Base-by-base conservation (phyloP, 2,329 filamentous ascomycete genomes). In the Mollisiaceae sp. region DNA sequence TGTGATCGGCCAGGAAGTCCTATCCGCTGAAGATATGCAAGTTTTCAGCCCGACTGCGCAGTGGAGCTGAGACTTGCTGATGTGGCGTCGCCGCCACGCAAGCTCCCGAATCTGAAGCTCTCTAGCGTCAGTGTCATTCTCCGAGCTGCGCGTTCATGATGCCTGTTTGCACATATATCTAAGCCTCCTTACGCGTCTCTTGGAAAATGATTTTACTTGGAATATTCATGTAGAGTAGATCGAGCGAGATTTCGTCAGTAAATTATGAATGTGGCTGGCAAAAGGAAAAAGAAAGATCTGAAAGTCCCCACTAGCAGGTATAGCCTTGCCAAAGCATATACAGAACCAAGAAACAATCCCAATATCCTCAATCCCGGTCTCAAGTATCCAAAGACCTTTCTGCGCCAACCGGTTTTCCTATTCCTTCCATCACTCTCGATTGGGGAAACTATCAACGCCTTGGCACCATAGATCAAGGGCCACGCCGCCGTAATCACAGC, bases 211-310 rank as follows among this genome's bases (percentile, higher is more conserved):
- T 32, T 32, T 32, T 32, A 9, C 45, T 24, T 50, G 4, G 45
- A 22, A 50, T 47, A 18, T 18, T 9, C n/a, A 4, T 20, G n/a
- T 47, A 47, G 43, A 41, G 38, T 2, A 41, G 38, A 41, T 9
- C 38, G n/a, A 45, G n/a, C 22, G n/a, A 11, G 11, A 8, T 50
- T 22, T n/a, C 22, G 6, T 50, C 12, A 50, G 45, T n/a, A 11
- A 50, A 24, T 50, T 47, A 4, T 12, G 32, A 59, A 59, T 5
- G 36, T 59, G 14, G 39, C 38, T 18, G 32, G 22, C 20, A 59
- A 9, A 43, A 56, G 60, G 41, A 32, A 60, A 47, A 60, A 47
- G 14, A 47, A 12, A n/a, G 58, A 60, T 50, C 22, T 60, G 15
- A 60, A 47, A 11, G 41, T 60, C 41, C 43, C 41, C 24, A 36